A percentile compares a stretch with the other conserved stretches of the same genome.
Conservation (phyloP, 495 filamentous ascomycete species). For the Trichoderma gamsii region DNA sequence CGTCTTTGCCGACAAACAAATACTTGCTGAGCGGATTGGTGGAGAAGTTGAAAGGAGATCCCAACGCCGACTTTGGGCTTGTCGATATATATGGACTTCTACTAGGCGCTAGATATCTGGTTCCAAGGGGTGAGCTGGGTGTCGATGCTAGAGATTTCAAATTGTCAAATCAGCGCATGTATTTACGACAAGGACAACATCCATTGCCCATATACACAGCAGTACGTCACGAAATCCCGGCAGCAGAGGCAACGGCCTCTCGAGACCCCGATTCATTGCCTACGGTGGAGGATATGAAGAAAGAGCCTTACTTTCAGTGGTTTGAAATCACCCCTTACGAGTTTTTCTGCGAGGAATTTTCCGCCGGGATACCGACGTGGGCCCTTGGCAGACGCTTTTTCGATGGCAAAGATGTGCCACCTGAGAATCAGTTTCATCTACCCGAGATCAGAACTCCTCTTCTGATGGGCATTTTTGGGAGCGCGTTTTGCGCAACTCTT, state of each 20-base stretch:
- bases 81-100: conserved; percentile 90
- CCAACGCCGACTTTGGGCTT: conserved; percentile 74
- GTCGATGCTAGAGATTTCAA: conserved; percentile 76
- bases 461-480: conserved; percentile 88
- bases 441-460: conserved; percentile 78
- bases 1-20: conserved; percentile 83
- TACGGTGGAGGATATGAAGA: conserved; percentile 57
- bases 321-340: conserved; percentile 96
- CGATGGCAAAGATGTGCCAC: conserved; percentile 57
- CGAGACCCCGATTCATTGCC: conserved; percentile 42
- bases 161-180: conserved; percentile 72
- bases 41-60: conserved; percentile 81
- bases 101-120: conserved; percentile 72
- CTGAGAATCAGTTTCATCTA: conserved; percentile 49
- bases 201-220: conserved; percentile 93
- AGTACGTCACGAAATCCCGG: conserved; percentile 91
- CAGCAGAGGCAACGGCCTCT: conserved; percentile 20
- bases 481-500: conserved; percentile 90
- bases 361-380: conserved; percentile 91
- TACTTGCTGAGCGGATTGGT: conserved; percentile 80
- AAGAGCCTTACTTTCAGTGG: conserved; percentile 94
- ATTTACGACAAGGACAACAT: conserved; percentile 65
- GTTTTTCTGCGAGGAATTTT: conserved; percentile 86
- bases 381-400: conserved; percentile 79
- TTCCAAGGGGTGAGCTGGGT: conserved; percentile 76